These are phyloP conservation scores for Phytophthora hybrid DNA, from an alignment of 352 stramenopile species.

Conservation along the genomic window DNA sequence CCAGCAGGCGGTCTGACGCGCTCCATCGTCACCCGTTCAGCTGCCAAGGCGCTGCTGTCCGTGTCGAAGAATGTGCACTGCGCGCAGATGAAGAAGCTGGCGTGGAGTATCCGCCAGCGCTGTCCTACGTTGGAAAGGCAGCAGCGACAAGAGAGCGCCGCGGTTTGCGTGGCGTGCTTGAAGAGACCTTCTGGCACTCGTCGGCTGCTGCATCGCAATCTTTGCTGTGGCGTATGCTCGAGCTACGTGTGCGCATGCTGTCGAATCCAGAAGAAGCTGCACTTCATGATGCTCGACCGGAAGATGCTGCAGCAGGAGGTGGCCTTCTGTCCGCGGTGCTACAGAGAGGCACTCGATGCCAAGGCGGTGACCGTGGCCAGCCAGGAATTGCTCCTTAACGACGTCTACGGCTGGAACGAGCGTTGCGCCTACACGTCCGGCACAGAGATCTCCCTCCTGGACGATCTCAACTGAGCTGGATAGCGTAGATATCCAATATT, in stretches of 20 bases:
- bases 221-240: slow-evolving; percentile 33
- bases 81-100: slow-evolving; percentile 47
- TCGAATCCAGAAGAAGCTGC: slow-evolving; percentile 34
- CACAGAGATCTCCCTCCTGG: slow-evolving; percentile 38
- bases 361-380: slow-evolving; percentile 29
- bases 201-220: slow-evolving; percentile 24
- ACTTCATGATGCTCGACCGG: slow-evolving; percentile 37
- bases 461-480: slow-evolving; percentile 31
- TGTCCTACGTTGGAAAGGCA: slow-evolving; percentile 25
- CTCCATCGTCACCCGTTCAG: slow-evolving; percentile 39
- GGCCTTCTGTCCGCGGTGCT: slow-evolving; percentile 32
- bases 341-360: slow-evolving; percentile 19
- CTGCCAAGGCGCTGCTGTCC: slow-evolving; percentile 36
- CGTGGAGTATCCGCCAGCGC: slow-evolving; percentile 37
- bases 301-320: slow-evolving; percentile 36
- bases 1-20: slow-evolving; percentile 38
- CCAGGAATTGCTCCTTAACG: slow-evolving; percentile 34
- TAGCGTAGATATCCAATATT: slow-evolving; percentile 4
- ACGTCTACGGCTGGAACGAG: slow-evolving; percentile 41
- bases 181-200: slow-evolving; percentile 29
- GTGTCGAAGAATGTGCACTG: slow-evolving; percentile 42
- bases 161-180: slow-evolving; percentile 32
- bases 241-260: slow-evolving; percentile 33
- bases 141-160: slow-evolving; percentile 8
- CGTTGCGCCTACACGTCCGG: slow-evolving; percentile 30